Evolutionary conservation across 2,329 filamentous ascomycete species (phyloP), one percentile per base, ranked within the genome.

Genomic region (Neonectria magnoliae): DNA sequence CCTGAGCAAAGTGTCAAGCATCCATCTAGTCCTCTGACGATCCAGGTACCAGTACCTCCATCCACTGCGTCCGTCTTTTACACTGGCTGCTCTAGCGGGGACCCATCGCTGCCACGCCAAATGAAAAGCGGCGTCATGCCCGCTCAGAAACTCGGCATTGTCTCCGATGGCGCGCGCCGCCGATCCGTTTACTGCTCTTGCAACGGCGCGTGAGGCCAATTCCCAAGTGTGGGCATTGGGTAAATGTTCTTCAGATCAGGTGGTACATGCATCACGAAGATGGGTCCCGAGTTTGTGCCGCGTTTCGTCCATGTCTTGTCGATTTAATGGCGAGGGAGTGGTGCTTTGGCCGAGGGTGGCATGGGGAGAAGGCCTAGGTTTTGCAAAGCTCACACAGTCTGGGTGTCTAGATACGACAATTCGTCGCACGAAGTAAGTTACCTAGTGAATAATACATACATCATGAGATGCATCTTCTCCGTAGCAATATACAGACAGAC

Each of bases 41-140:
- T 11, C 14, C 10, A 41, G 57, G 60, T 62, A 62, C 22, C 47
- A 5, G 54, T 62, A 62, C 59, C 14, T n/a, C 36, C 14, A 42
- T 27, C 3, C 36, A 38, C 20, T 25, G 36, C 51, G 14, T 45
- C 59, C 59, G 47, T 57, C 38, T 9, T 45, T 16, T 18, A n/a
- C 57, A n/a, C 60, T 62, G 41, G 54, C 48, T 25, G 53, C 44
- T 54, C 29, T 44, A 48, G 55, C 54, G 48, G 60, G 56, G 47
- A 51, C 48, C 29, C 41, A 18, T 7, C 10, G 10, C 14, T 54
- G 33, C 50, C 57, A 58, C 55, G 22, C 10, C 31, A 33, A 33
- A 36, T 36, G 16, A 31, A 33, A 42, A 18, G 36, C 55, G 51
- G 61, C 50, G 42, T 58, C 61, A 42, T 54, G 60, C 47, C 60